Conservation (phyloP, 1,139 yeast genomes). For the Saccharomyces hybrid region DNA sequence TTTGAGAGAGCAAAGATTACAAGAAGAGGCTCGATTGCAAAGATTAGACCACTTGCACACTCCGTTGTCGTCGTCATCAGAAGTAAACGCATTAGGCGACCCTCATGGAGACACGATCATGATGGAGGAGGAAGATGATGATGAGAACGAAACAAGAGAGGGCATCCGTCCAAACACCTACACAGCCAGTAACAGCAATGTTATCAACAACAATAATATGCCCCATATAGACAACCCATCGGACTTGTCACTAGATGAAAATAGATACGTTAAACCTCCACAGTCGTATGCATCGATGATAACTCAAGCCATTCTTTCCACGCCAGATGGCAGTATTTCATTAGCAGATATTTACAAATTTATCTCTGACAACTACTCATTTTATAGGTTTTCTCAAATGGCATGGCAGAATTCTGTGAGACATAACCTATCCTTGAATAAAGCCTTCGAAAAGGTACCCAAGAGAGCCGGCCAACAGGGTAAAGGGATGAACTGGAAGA, state of each 20-base stretch:
- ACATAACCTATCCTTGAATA: constrained; percentile 70
- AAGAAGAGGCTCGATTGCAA: constrained; percentile 3
- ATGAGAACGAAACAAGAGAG: background rate
- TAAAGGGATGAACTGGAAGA: constrained; percentile 98
- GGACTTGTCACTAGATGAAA: constrained; percentile 39
- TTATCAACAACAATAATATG: constrained; percentile 31
- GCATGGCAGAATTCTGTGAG: constrained; percentile 90
- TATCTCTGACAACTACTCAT: constrained; percentile 80
- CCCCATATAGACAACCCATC: background rate
- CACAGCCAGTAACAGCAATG: background rate
- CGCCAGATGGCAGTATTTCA: constrained; percentile 78
- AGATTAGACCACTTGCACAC: background rate
- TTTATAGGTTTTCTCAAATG: constrained; percentile 77
- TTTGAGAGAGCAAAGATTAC: constrained; percentile 7
- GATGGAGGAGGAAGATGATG: background rate
- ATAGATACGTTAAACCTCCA: constrained; percentile 89
- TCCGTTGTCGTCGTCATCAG: background rate
- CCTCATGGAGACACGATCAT: background rate
- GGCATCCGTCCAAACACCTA: background rate
- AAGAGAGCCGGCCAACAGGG: constrained; percentile 92
- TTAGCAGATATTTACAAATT: constrained; percentile 85
- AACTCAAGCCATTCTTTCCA: constrained; percentile 88
- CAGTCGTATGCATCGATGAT: constrained; percentile 96
- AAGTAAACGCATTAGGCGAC: background rate
- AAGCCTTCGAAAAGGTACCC: constrained; percentile 90